Base-by-base conservation (phyloP, 495 filamentous ascomycete species). In the Aspergillus carlsbadensis region DNA sequence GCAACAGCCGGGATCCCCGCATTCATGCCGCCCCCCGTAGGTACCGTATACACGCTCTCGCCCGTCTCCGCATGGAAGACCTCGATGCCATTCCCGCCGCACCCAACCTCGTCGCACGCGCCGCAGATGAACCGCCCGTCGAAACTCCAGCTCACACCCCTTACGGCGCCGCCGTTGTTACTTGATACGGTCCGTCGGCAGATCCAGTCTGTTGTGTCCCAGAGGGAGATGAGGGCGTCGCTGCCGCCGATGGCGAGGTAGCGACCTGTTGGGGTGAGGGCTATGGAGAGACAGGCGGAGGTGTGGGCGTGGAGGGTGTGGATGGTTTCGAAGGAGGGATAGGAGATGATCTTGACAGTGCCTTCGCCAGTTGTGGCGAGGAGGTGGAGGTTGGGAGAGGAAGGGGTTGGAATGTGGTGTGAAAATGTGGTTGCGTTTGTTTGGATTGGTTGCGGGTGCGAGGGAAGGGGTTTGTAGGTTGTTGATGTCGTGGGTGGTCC, bases 191-290 rank as follows among this genome's bases (percentile, higher is more conserved):
- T 96, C 51, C 90, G 84, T 44, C 86, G 80, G 65, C 91, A 96
- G 49, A 94, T 86, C 92, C 91, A 97, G 64, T 95, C 89, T 31
- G 81, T 83, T 0, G 95, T 96, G 67, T 97, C 92, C 88, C 92
- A 98, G 14, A 98, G 81, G 6, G 88, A 80, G 45, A 97, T 88
- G 14, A 96, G 81, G 1, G 91, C 89, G 70, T 98, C 95, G 49
- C 87, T 87, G 8, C 91, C 93, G 37, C 93, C 95, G 3, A 92
- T 84, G 15, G 95, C 94, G 17, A 98, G 80, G 63, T 91, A 91
- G 44, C 84, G 81, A 33, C 86, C 90, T 17, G 82, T 87, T 1
- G 92, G 91, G 10, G 88, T 87, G 41, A 92, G 77, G 49, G 87
- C 80, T 36, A 88, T 76, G 10, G 86, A 80, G 53, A 88, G 77